Conservation (phyloP, 164 flowering plant genomes). For the Malania oleifera region DNA sequence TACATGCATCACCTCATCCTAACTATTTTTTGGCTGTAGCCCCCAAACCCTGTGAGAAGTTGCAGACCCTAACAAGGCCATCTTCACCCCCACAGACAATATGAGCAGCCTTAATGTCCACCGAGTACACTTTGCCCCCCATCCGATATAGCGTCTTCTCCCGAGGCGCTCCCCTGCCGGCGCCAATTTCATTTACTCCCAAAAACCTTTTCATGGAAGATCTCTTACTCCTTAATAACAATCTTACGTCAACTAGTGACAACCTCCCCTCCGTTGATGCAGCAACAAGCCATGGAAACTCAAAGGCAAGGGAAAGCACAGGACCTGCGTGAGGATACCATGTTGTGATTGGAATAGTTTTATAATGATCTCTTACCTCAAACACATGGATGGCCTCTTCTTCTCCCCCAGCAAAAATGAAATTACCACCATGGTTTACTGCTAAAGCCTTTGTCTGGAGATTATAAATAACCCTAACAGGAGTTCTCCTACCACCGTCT, state of each 20-base stretch:
- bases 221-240: conserved; percentile 39
- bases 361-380: conserved; percentile 33
- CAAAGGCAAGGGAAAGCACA: conserved; percentile 77
- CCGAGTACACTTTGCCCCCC: conserved; percentile 62
- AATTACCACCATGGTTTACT: conserved; percentile 63
- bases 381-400: conserved; percentile 89
- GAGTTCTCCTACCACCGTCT: conserved; percentile 35
- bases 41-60: conserved; percentile 81
- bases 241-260: conserved; percentile 75
- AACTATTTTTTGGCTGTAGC: conserved; percentile 68
- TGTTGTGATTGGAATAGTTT: conserved; percentile 38
- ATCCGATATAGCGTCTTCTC: conserved; percentile 90
- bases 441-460: conserved; percentile 65
- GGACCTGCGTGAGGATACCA: conserved; percentile 80
- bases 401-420: conserved; percentile 89
- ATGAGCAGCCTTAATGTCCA: conserved; percentile 73
- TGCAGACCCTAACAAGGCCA: conserved; percentile 82
- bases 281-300: conserved; percentile 95
- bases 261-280: conserved; percentile 84
- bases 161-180: conserved; percentile 52
- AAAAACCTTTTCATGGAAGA: conserved; percentile 16
- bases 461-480: conserved; percentile 28
- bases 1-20: conserved; percentile 77
- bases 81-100: conserved; percentile 91
- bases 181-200: conserved; percentile 10